phyloP scores from a whole-genome alignment of 2,329 filamentous ascomycete species.

The Aspergillus tanneri region DNA sequence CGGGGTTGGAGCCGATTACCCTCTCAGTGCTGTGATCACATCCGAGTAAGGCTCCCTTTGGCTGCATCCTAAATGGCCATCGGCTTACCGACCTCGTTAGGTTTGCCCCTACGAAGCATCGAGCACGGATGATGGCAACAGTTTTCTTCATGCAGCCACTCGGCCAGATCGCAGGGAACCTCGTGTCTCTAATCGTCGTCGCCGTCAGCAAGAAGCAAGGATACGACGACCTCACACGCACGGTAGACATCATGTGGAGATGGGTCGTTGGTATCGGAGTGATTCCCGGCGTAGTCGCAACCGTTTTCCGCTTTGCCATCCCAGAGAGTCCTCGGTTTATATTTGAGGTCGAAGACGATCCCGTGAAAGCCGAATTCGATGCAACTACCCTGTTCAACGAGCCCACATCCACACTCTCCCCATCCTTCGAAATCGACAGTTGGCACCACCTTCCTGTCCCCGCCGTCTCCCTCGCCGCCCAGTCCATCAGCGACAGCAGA shows the following conservation, averaged over 20 bases:
- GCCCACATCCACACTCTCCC: conserved; percentile 10
- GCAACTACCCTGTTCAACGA: conserved; percentile 59
- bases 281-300: conserved; percentile 62
- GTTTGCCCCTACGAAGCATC: conserved; percentile 57
- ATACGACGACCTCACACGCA: conserved; percentile 31
- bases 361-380: conserved; percentile 58
- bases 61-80: background rate
- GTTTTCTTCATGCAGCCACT: conserved; percentile 70
- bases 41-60: conserved; percentile 55
- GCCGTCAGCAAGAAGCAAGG: conserved; percentile 27
- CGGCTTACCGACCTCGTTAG: conserved; percentile 22
- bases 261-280: conserved; percentile 66
- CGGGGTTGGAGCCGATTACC: conserved; percentile 68
- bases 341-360: conserved; percentile 64
- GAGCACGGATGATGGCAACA: conserved; percentile 65
- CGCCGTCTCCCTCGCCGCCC: conserved; percentile 26
- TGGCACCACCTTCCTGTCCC: conserved; percentile 23
- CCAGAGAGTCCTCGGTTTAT: conserved; percentile 66
- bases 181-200: conserved; percentile 56
- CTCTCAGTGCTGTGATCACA: conserved; percentile 65
- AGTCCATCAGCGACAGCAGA: conserved; percentile 25
- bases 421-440: conserved; percentile 31
- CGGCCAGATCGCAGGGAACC: conserved; percentile 64
- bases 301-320: conserved; percentile 65
- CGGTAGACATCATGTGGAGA: conserved; percentile 64